Percentiles rank a stretch among this genome's conserved stretches.
Evolutionary conservation across 306 rosid species (phyloP).

Genomic region (Gastrolobium villosum): DNA sequence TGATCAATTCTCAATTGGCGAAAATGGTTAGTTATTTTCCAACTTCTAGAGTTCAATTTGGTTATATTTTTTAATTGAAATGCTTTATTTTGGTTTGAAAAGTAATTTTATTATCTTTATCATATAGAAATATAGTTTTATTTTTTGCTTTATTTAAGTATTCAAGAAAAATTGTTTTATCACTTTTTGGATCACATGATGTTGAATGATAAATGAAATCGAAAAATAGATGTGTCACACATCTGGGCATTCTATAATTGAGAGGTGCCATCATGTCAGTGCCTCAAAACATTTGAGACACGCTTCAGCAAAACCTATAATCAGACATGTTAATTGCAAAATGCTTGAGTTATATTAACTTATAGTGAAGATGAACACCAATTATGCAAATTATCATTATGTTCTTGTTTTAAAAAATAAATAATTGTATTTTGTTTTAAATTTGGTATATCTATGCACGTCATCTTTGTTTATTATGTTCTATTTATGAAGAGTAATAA

Average conservation of each 20-base stretch:
- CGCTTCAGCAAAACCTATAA: no score
- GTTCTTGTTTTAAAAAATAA: no score
- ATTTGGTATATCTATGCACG: no score
- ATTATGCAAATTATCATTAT: no score
- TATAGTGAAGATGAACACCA: no score
- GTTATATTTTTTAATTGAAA: background rate
- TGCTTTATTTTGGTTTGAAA: background rate
- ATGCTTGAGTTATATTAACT: no score
- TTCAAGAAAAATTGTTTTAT: background rate
- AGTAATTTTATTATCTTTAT: background rate
- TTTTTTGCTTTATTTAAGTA: background rate
- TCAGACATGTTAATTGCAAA: no score
- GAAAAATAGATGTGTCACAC: background rate
- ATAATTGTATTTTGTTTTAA: no score
- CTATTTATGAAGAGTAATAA: no score
- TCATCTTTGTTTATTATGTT: no score
- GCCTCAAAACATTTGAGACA: no score
- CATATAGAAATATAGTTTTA: background rate
- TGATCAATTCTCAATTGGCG: background rate
- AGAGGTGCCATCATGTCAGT: no score
- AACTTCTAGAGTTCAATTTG: background rate
- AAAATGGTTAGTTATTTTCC: background rate
- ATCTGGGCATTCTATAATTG: background rate
- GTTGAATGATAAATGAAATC: background rate
- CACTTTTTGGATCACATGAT: background rate